phyloP scores from a whole-genome alignment of 2,329 filamentous ascomycete species.

The Fusarium incarnatum region DNA sequence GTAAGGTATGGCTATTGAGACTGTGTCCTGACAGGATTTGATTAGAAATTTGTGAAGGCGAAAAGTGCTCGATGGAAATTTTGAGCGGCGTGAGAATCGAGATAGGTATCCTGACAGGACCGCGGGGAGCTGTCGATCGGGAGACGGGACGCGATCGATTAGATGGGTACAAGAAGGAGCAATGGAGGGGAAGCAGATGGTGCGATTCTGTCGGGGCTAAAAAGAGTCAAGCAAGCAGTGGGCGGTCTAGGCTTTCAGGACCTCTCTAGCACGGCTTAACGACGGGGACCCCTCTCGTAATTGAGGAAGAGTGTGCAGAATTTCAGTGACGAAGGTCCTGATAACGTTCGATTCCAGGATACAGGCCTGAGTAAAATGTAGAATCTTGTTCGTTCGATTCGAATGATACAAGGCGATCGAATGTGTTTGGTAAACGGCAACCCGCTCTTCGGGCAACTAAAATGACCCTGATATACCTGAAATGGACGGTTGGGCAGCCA shows the following conservation, averaged over 20 bases:
- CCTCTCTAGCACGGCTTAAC: slow-evolving; percentile 23
- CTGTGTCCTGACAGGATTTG: neutral
- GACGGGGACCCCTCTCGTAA: slow-evolving; percentile 29
- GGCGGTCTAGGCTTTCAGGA: slow-evolving; percentile 43
- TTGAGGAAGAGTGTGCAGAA: slow-evolving; percentile 27
- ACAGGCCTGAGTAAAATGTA: neutral
- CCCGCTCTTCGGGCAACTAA: slow-evolving; percentile 15
- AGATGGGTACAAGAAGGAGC: slow-evolving; percentile 40
- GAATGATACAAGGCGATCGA: slow-evolving; percentile 5
- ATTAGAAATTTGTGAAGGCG: slow-evolving; percentile 3
- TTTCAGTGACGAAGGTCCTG: slow-evolving; percentile 12
- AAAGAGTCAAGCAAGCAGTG: slow-evolving; percentile 41
- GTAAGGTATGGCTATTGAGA: neutral
- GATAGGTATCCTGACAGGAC: slow-evolving; percentile 25
- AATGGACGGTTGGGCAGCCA: neutral
- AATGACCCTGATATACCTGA: slow-evolving; percentile 1
- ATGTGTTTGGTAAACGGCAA: neutral
- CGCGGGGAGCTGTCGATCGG: slow-evolving; percentile 41
- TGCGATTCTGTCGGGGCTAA: slow-evolving; percentile 47
- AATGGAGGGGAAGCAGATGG: slow-evolving; percentile 46
- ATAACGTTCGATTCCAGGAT: slow-evolving; percentile 13
- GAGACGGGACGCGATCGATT: slow-evolving; percentile 43
- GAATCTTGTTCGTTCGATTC: slow-evolving; percentile 10
- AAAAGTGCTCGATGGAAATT: slow-evolving; percentile 16
- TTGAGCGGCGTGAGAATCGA: slow-evolving; percentile 34